A percentile compares a stretch with the other conserved stretches of the same genome.
Evolutionary conservation across 140 eudicot species (phyloP).

Genomic region (Flaveria floridana): DNA sequence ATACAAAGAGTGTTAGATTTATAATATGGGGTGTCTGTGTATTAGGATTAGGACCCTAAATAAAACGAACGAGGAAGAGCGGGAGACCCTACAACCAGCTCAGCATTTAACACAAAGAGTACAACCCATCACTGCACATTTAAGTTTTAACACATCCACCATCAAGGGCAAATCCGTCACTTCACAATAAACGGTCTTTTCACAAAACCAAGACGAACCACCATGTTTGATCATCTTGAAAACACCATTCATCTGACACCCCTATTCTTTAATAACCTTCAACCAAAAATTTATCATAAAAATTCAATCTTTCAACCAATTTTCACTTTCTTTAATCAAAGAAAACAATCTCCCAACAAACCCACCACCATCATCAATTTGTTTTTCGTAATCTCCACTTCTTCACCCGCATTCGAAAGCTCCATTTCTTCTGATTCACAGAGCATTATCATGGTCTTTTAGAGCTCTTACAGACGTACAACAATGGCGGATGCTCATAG

Average conservation of each 20-base stretch:
- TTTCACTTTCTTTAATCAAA: background rate
- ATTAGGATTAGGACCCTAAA: too few species aligned
- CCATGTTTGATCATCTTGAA: slow-evolving; percentile 37
- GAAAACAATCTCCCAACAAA: slow-evolving; percentile 43
- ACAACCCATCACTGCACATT: slow-evolving; percentile 34
- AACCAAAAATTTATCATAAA: background rate
- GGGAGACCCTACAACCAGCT: slow-evolving; percentile 25
- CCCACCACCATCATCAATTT: slow-evolving; percentile 30
- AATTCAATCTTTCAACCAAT: slow-evolving; percentile 22
- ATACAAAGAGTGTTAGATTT: too few species aligned
- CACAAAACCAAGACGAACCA: slow-evolving; percentile 38
- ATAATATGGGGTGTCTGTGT: too few species aligned
- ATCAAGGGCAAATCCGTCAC: slow-evolving; percentile 26
- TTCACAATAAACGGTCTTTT: slow-evolving; percentile 41
- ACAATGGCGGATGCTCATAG: slow-evolving; percentile 39
- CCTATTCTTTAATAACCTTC: slow-evolving; percentile 33
- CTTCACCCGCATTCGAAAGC: slow-evolving; percentile 39
- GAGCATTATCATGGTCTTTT: background rate
- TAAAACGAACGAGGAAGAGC: background rate
- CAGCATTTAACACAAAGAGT: slow-evolving; percentile 26
- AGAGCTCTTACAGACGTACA: background rate
- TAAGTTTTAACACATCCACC: slow-evolving; percentile 5
- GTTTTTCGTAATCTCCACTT: slow-evolving; percentile 35
- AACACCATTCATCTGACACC: slow-evolving; percentile 38
- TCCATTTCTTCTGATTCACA: slow-evolving; percentile 26